Percentiles rank a stretch among this genome's conserved stretches.
phyloP scores from a whole-genome alignment of 768 basidiomycete genomes.

The Candolleomyces aberdarensis region DNA sequence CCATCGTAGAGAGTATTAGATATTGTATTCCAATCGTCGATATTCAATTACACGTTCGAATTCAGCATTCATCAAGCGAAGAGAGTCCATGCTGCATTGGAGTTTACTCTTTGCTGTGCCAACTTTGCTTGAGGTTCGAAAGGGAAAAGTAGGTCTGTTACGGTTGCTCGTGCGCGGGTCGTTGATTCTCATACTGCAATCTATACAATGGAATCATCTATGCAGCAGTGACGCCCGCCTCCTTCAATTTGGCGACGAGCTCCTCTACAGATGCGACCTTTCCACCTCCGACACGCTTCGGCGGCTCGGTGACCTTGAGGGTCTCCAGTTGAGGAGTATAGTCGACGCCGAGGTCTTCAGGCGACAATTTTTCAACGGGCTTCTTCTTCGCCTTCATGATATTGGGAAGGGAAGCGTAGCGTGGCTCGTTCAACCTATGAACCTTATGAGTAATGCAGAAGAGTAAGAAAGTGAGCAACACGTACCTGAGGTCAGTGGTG shows the following conservation, averaged over 20 bases:
- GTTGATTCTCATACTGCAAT: too few relatives aligned
- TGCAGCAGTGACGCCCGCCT: slow-evolving; percentile 60
- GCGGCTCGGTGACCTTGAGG: slow-evolving; percentile 84
- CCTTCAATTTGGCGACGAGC: slow-evolving; percentile 83
- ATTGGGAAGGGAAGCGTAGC: slow-evolving; percentile 95
- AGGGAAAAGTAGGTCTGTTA: too few relatives aligned
- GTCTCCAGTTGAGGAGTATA: slow-evolving; percentile 81
- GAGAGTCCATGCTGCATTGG: too few relatives aligned
- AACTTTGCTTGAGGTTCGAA: too few relatives aligned
- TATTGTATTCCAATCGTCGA: too few relatives aligned
- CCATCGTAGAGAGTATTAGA: too few relatives aligned
- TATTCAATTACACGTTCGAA: too few relatives aligned
- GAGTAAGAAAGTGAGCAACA: slow-evolving; percentile 38
- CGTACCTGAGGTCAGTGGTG: slow-evolving; percentile 90
- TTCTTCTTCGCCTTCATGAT: slow-evolving; percentile 99
- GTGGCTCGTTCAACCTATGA: slow-evolving; percentile 56
- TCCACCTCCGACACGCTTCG: slow-evolving; percentile 84
- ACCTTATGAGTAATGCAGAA: background rate
- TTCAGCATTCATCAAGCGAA: too few relatives aligned
- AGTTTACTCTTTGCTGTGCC: too few relatives aligned
- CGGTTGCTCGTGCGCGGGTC: too few relatives aligned
- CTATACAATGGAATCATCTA: background rate
- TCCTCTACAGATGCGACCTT: slow-evolving; percentile 93
- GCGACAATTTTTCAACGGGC: slow-evolving; percentile 77
- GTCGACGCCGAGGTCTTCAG: slow-evolving; percentile 81